Conservation (phyloP, 2,329 filamentous ascomycete species). For the Geosmithia morbida region DNA sequence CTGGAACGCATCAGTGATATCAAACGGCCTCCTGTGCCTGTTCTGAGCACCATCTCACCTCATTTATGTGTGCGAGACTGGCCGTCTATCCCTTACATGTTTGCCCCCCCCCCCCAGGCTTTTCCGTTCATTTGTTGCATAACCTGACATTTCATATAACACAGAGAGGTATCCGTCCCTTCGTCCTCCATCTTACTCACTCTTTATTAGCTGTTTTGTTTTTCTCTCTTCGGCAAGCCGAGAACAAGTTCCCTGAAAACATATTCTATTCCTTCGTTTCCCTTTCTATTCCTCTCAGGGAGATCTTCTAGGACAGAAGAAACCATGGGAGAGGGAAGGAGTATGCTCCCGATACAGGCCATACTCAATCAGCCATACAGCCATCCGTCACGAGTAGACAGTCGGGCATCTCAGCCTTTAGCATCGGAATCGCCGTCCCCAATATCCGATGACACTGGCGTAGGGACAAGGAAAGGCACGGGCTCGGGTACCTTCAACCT, state of each 20-base stretch:
- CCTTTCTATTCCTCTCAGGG: too few species aligned
- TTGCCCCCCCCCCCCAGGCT: not conserved
- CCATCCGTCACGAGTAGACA: not conserved
- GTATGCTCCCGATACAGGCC: conserved; percentile 2
- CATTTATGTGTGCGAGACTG: not conserved
- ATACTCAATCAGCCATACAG: conserved; percentile 1
- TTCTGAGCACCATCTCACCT: too few species aligned
- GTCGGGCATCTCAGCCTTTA: not conserved
- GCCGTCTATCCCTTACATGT: not conserved
- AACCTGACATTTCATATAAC: not conserved
- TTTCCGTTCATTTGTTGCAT: not conserved
- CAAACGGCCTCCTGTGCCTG: not conserved
- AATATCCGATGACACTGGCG: not conserved
- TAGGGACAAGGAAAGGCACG: too few species aligned
- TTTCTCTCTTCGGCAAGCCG: not conserved
- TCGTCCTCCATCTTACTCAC: not conserved
- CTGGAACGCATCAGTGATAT: not conserved
- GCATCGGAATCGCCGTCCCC: conserved; percentile 3
- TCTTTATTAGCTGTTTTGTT: not conserved
- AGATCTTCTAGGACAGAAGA: not conserved
- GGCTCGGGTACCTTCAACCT: not conserved
- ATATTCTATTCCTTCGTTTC: too few species aligned
- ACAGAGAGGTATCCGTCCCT: not conserved
- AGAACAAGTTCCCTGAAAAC: not conserved
- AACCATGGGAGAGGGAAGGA: conserved; percentile 1